Conservation (phyloP, 164 flowering plant genomes). For the Piper longum region DNA sequence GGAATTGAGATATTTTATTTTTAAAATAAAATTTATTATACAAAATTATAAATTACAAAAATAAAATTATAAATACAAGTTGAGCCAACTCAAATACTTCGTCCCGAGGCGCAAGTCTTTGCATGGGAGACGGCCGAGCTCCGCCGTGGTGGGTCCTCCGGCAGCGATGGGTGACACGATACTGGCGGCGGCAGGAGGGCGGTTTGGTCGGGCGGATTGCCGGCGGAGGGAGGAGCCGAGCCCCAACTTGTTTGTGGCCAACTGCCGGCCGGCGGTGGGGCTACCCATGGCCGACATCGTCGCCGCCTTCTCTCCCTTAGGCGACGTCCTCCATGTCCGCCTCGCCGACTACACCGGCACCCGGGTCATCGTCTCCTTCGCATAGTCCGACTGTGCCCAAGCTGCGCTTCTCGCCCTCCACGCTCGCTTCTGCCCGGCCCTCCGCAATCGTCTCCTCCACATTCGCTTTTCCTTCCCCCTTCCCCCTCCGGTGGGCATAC, state of each 20-base stretch:
- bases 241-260: conserved; percentile 76
- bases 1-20: no score
- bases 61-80: no score
- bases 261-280: conserved; percentile 89
- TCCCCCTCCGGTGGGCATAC: conserved; percentile 18
- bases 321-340: conserved; percentile 23
- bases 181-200: no score
- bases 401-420: conserved; percentile 45
- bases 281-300: conserved; percentile 42
- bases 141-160: no score
- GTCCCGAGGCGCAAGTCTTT: no score
- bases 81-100: no score
- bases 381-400: conserved; percentile 30
- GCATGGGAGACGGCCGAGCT: neutral
- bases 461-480: conserved; percentile 43
- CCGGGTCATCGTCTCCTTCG: conserved; percentile 69
- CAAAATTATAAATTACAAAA: no score
- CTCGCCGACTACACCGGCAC: conserved; percentile 79
- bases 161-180: no score
- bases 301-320: conserved; percentile 42
- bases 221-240: conserved; percentile 7
- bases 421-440: conserved; percentile 43
- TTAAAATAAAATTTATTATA: no score
- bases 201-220: no score
- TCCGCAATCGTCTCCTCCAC: conserved; percentile 59